These are phyloP conservation scores for Ophiocytium majus DNA, from an alignment of 352 stramenopile genomes.

Conservation along the genomic window DNA sequence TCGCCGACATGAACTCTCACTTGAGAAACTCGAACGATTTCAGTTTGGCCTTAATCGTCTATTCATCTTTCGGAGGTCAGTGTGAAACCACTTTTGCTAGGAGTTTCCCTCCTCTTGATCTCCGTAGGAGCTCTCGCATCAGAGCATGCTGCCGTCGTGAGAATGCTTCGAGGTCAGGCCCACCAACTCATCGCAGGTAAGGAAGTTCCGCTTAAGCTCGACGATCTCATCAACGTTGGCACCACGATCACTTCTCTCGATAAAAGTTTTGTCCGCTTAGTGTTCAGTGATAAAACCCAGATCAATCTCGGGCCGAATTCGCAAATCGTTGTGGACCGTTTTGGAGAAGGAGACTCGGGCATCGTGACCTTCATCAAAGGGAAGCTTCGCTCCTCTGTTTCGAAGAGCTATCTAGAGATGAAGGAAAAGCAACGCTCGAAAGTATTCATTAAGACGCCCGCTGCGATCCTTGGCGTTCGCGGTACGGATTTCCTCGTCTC, in stretches of 20 bases:
- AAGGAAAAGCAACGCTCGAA: not conserved
- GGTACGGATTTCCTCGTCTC: not conserved
- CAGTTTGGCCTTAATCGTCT: no score
- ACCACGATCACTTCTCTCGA: not conserved
- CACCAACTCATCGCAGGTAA: not conserved
- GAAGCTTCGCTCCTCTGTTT: not conserved
- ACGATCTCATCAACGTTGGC: not conserved
- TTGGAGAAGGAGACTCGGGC: not conserved
- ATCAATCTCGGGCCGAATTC: not conserved
- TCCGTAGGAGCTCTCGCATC: not conserved
- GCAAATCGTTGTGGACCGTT: not conserved
- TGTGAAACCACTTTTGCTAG: no score
- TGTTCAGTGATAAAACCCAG: constrained; percentile 12
- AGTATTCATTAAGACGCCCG: not conserved
- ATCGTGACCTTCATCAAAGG: not conserved
- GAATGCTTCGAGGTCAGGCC: not conserved
- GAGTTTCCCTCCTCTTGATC: no score
- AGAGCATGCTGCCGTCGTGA: not conserved
- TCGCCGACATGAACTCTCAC: no score
- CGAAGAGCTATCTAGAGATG: constrained; percentile 3
- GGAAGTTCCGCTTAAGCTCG: not conserved
- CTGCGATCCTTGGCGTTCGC: not conserved
- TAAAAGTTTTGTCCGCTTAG: not conserved
- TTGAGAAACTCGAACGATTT: no score
- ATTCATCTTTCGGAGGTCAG: no score